phyloP scores from a whole-genome alignment of 495 filamentous ascomycete species.

The Aspergillus leporis region DNA sequence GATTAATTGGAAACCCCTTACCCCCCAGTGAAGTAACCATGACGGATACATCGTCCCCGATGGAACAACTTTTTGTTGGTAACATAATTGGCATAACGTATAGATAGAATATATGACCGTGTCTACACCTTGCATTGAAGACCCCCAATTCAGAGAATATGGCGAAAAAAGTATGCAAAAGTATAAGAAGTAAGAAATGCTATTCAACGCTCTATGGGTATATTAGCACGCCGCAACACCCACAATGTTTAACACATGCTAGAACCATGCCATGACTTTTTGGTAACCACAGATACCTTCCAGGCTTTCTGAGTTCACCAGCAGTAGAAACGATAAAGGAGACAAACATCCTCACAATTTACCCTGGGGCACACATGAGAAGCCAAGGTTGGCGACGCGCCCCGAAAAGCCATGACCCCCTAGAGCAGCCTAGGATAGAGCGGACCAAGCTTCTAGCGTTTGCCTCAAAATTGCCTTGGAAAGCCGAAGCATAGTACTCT shows the following conservation, averaged over 20 bases:
- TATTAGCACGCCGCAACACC: constrained; percentile 23
- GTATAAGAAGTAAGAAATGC: constrained; percentile 4
- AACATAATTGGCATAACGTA: too few relatives aligned
- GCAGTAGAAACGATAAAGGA: background rate
- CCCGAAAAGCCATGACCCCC: constrained; percentile 36
- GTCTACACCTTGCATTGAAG: constrained; percentile 5
- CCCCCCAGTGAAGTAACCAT: constrained; percentile 21
- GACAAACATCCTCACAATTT: background rate
- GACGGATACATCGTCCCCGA: background rate
- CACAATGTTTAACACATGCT: constrained; percentile 16
- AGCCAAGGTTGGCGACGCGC: constrained; percentile 28
- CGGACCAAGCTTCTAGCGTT: constrained; percentile 3
- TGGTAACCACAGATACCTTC: constrained; percentile 5
- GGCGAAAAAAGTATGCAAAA: background rate
- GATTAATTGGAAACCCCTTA: constrained; percentile 38
- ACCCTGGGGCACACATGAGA: constrained; percentile 25
- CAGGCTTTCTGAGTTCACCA: background rate
- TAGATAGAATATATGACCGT: too few relatives aligned
- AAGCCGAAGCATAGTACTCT: background rate
- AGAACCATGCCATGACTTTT: background rate
- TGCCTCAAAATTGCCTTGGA: background rate
- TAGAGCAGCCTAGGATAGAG: constrained; percentile 22
- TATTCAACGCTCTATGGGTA: constrained; percentile 27
- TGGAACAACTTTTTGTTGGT: too few relatives aligned
- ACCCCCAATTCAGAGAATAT: too few relatives aligned